Percentiles rank a stretch among this genome's conserved stretches.
phyloP scores from a whole-genome alignment of 495 filamentous ascomycete genomes.

The Rhizodiscina lignyota region DNA sequence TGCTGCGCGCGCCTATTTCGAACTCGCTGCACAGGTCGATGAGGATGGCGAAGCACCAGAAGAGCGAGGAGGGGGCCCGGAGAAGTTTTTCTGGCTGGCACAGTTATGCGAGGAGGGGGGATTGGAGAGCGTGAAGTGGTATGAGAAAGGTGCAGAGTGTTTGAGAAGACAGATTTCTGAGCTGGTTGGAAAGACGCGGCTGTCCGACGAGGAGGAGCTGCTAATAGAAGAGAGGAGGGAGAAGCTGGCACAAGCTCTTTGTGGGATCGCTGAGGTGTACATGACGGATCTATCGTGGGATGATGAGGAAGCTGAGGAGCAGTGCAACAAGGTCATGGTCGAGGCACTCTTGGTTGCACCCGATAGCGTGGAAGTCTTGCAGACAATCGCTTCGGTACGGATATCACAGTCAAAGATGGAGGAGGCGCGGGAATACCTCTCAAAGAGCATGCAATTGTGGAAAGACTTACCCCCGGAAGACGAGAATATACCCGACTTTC shows the following conservation, averaged over 20 bases:
- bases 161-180: slow-evolving; percentile 49
- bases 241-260: slow-evolving; percentile 73
- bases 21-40: slow-evolving; percentile 53
- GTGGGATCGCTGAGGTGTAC: slow-evolving; percentile 82
- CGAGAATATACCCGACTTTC: slow-evolving; percentile 55
- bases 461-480: slow-evolving; percentile 49
- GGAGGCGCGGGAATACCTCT: slow-evolving; percentile 66
- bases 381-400: slow-evolving; percentile 82
- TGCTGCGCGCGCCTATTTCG: slow-evolving; percentile 49
- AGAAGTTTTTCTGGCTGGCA: slow-evolving; percentile 92
- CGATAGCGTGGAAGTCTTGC: slow-evolving; percentile 63
- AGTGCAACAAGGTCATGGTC: slow-evolving; percentile 71
- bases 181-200: slow-evolving; percentile 22
- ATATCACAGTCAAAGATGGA: slow-evolving; percentile 67
- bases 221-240: slow-evolving; percentile 48
- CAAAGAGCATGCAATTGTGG: slow-evolving; percentile 63
- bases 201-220: slow-evolving; percentile 15
- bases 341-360: slow-evolving; percentile 70
- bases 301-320: slow-evolving; percentile 72
- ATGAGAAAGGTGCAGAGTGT: slow-evolving; percentile 58
- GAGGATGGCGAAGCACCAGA: slow-evolving; percentile 45
- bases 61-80: slow-evolving; percentile 59
- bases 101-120: slow-evolving; percentile 85
- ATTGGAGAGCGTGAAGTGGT: slow-evolving; percentile 69
- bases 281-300: slow-evolving; percentile 90